Conservation (phyloP, 2,329 filamentous ascomycete species). For the Sporothrix schenckii region DNA sequence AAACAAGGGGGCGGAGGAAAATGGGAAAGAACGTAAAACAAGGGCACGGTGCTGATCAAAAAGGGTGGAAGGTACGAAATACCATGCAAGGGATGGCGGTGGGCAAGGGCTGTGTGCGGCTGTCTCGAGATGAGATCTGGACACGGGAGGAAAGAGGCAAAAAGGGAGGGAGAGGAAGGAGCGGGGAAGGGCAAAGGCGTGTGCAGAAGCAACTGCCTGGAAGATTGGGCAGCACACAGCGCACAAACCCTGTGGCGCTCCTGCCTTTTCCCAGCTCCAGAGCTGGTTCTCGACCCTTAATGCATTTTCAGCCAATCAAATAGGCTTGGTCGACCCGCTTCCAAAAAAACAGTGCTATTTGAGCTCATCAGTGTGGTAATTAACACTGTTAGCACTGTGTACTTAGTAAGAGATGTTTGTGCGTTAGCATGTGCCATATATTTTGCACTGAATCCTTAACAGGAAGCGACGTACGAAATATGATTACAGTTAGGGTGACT, state of each 20-base stretch:
- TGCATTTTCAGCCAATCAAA: too few species aligned
- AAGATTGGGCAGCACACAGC: conserved; percentile 17
- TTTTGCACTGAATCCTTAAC: not conserved
- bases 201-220: not conserved
- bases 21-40: conserved; percentile 27
- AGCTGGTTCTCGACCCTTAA: not conserved
- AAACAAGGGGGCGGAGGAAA: conserved; percentile 22
- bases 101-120: conserved; percentile 31
- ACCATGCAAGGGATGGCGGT: conserved; percentile 34
- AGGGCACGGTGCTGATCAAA: conserved; percentile 33
- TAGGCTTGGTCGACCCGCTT: not conserved
- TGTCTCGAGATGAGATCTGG: conserved; percentile 41
- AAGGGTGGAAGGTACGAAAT: conserved; percentile 22
- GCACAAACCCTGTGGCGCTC: not conserved
- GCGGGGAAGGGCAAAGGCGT: not conserved
- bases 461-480: not conserved
- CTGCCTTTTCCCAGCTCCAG: not conserved
- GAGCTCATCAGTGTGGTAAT: not conserved
- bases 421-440: not conserved
- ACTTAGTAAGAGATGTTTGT: not conserved
- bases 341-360: not conserved
- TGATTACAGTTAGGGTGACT: not conserved
- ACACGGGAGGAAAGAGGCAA: conserved; percentile 27
- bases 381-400: not conserved
- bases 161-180: conserved; percentile 6